Evolutionary conservation across 805 yeast genomes (phyloP), one percentile per base, ranked within the genome.

Genomic region (Candida corydali): DNA sequence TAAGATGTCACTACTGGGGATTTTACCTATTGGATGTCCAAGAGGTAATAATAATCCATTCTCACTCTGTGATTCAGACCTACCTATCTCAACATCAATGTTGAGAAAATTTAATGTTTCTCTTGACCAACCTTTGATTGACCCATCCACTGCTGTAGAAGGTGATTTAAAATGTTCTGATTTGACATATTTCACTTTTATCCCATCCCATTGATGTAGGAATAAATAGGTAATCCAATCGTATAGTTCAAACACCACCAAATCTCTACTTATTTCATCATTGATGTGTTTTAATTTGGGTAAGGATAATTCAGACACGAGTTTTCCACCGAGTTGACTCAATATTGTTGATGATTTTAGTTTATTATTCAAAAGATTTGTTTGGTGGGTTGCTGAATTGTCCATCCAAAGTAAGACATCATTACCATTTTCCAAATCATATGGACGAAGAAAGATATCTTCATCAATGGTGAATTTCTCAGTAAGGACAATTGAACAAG

Each of bases 351-450:
- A 23, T 16, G 16, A 8, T 19, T 49, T 47, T 3, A 65, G 47
- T 8, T 24, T 36, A 17, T 37, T 27, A 26, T 70, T 64, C 5
- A 73, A 40, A 15, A 42, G 34, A 2, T 29, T 17, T 10, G 67
- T 52, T 41, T 74, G 68, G 2, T 47, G 27, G 4, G 14, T 26
- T 3, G 39, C 45, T 2, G 78, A 59, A 14, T 65, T 58, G 46
- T 78, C 82, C 82, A 78, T 78, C 83, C 84, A 78, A 33, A 78
- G 61, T 4, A 78, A 58, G 3, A 77, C 62, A 43, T 74, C 73
- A 24, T 65, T 40, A 23, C 30, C 44, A 14, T 34, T 35, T 7
- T 49, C 53, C 17, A 51, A 47, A 31, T 59, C 51, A 23, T 61
- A 63, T 4, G 71, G 55, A 28, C 44, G 53, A 11, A 74, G 70